These are phyloP conservation scores for Xylariomycetidae sp. DNA, from an alignment of 2,329 filamentous ascomycete species.

Conservation along the genomic window DNA sequence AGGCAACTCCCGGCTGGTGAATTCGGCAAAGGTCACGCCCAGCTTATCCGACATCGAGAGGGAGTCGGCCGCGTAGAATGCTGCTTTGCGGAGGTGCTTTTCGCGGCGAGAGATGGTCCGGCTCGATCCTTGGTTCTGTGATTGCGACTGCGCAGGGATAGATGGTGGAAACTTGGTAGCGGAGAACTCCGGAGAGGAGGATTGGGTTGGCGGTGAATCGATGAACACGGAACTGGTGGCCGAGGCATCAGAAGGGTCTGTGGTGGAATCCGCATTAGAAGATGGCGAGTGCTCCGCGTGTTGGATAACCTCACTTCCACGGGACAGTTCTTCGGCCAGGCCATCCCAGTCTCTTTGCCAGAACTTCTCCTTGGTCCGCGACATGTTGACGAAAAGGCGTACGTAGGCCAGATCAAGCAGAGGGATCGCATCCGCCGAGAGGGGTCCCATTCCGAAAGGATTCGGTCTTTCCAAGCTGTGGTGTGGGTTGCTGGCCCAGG, in stretches of 20 bases:
- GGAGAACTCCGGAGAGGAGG: conserved; percentile 42
- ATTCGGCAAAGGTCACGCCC: conserved; percentile 78
- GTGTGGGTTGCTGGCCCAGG: conserved; percentile 80
- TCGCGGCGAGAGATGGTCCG: conserved; percentile 65
- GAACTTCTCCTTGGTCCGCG: conserved; percentile 83
- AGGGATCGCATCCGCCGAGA: conserved; percentile 87
- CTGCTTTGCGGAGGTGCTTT: conserved; percentile 85
- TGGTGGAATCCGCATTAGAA: conserved; percentile 41
- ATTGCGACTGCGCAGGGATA: conserved; percentile 17
- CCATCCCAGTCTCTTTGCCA: conserved; percentile 92
- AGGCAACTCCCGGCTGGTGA: conserved; percentile 76
- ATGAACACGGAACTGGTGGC: conserved; percentile 40
- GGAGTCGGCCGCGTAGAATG: conserved; percentile 89
- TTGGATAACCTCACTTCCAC: conserved; percentile 68
- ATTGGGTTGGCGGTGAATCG: conserved; percentile 47
- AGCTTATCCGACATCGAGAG: conserved; percentile 82
- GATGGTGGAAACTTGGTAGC: conserved; percentile 30
- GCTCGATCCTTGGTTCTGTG: conserved; percentile 25
- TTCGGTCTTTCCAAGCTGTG: conserved; percentile 82
- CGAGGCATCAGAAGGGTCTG: conserved; percentile 42
- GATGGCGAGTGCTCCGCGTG: conserved; percentile 60
- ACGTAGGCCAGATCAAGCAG: conserved; percentile 89
- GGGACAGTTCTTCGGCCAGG: conserved; percentile 80
- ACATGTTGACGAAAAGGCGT: conserved; percentile 87
- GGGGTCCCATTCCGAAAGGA: conserved; percentile 70